These are phyloP conservation scores for Cornus florida DNA, from an alignment of 148 eudicot genomes.

Conservation along the genomic window DNA sequence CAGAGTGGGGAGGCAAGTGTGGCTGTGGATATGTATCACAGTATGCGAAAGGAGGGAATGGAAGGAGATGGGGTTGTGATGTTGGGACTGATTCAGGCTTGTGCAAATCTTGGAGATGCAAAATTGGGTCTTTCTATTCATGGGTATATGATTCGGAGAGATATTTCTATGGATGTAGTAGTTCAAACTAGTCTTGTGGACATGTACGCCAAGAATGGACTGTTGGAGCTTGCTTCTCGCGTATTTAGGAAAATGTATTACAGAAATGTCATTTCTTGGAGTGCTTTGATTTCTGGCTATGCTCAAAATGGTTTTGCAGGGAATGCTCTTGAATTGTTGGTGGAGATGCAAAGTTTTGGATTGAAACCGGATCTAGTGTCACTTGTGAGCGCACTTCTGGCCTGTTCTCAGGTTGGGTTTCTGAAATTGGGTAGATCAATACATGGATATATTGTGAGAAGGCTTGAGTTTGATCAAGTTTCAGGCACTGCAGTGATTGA, in stretches of 20 bases:
- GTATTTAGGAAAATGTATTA: conserved; percentile 42
- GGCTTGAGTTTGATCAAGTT: conserved; percentile 37
- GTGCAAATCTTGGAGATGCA: conserved; percentile 42
- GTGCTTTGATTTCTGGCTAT: conserved; percentile 65
- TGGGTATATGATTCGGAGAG: conserved; percentile 58
- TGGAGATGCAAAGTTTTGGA: conserved; percentile 61
- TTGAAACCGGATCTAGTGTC: conserved; percentile 52
- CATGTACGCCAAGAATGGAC: conserved; percentile 70
- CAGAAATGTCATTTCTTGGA: conserved; percentile 62
- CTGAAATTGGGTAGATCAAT: conserved; percentile 51
- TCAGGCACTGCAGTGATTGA: conserved; percentile 64
- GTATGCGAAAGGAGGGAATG: conserved; percentile 46
- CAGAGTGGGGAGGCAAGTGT: conserved; percentile 47
- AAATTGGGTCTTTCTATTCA: conserved; percentile 59
- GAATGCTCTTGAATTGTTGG: conserved; percentile 52
- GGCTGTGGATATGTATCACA: conserved; percentile 40
- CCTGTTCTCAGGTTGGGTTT: conserved; percentile 66
- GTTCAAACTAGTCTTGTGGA: conserved; percentile 59
- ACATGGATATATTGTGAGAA: conserved; percentile 56
- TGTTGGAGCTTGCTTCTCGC: conserved; percentile 44
- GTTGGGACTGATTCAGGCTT: conserved; percentile 70
- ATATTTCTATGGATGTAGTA: conserved; percentile 43
- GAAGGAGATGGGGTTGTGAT: conserved; percentile 66
- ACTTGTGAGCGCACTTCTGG: conserved; percentile 60
- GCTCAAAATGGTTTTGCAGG: conserved; percentile 64